A percentile compares a stretch with the other conserved stretches of the same genome.
phyloP scores from a whole-genome alignment of 768 basidiomycete genomes.

The Podaxis sp. region DNA sequence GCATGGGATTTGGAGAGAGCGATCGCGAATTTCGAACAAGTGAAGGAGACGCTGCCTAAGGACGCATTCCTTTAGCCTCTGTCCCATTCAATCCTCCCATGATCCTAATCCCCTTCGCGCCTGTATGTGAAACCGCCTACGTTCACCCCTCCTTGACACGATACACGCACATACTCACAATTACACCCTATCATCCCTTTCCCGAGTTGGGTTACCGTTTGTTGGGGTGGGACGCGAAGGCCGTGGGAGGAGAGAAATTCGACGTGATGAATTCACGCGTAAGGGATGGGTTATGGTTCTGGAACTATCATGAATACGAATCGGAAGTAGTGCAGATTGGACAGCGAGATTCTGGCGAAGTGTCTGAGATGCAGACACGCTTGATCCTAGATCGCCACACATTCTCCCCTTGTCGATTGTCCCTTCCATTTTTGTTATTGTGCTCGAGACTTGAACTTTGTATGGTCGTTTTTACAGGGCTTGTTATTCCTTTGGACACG shows the following conservation, averaged over 20 bases:
- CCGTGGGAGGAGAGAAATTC: neutral
- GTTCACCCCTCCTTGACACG: neutral
- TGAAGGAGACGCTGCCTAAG: conserved; percentile 68
- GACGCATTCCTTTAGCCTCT: conserved; percentile 51
- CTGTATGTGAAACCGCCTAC: neutral
- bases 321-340: neutral
- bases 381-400: neutral
- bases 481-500: neutral
- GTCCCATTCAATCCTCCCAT: neutral
- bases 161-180: neutral
- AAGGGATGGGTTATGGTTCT: neutral
- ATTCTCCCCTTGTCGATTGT: neutral
- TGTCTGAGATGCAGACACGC: neutral
- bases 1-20: conserved; percentile 84
- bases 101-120: neutral
- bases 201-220: conserved; percentile 6
- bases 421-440: neutral
- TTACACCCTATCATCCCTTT: neutral
- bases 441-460: neutral
- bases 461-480: neutral
- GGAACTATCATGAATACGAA: neutral
- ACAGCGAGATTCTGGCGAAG: neutral
- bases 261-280: neutral
- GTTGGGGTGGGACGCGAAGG: conserved; percentile 1
- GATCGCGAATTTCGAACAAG: conserved; percentile 81